Evolutionary conservation across 805 yeast genomes (phyloP), one percentile per base, ranked within the genome.

Genomic region (Candida ulmi): DNA sequence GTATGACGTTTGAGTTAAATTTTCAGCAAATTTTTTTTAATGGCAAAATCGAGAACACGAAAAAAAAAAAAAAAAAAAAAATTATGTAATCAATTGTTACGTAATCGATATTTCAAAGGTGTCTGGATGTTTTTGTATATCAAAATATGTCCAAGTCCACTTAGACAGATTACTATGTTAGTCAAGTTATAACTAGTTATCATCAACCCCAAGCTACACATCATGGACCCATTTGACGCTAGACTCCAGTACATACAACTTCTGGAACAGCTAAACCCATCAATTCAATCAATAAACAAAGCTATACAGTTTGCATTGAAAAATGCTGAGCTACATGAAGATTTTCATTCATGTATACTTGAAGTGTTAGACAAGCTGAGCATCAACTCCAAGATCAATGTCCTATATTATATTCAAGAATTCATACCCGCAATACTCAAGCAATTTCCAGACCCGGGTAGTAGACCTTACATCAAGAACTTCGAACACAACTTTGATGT

Each of bases 211-310:
- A n/a, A n/a, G n/a, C n/a, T n/a, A n/a, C n/a, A n/a, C n/a, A 13
- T 11, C 2, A 87, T 90, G 95, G 96, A 90, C 57, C 80, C 96
- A 1, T 86, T 91, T 58, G 96, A 87, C 54, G 88, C 90, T 5
- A 73, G 91, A 42, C 64, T 87, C 34, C 83, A 83, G 59, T 82
- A 90, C 51, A 70, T 78, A 6, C 85, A 80, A 50, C 74, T 79
- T 33, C 67, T 90, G 39, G 72, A 79, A 48, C 59, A 69, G 7
- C 63, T 91, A 31, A 80, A 78, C 32, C 90, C 95, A 0, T 72
- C 88, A 1, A 62, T 67, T 36, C 73, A 63, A 48, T 65, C 67
- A n/a, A 63, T 77, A 25, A 59, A 38, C 37, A 54, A 52, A 47
- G 57, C 52, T 29, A 39, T 45, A 19, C 40, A 40, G 36, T 51